Conservation (phyloP, 139 green algal genomes). For the Chlorella sp. region DNA sequence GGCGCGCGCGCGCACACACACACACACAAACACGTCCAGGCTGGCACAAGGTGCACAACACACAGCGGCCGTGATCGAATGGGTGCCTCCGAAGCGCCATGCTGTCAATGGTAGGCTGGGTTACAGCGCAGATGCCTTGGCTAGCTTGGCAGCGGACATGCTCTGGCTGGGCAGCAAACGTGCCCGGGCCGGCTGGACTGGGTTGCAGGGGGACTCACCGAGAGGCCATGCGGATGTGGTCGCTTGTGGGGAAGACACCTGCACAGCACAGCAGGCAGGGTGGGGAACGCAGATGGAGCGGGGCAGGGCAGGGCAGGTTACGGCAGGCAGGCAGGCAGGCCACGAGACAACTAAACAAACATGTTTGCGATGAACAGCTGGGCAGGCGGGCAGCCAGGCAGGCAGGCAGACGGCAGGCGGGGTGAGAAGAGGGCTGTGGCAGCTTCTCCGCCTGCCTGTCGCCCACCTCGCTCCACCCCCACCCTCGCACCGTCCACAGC, state of each 20-base stretch:
- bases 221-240: conserved; percentile 29
- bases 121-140: too few relatives aligned
- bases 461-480: neutral
- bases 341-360: neutral
- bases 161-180: neutral
- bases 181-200: too few relatives aligned
- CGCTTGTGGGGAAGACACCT: conserved; percentile 22
- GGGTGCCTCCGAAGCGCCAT: too few relatives aligned
- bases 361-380: neutral
- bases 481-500: too few relatives aligned
- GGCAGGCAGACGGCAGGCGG: too few relatives aligned
- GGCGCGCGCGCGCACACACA: too few relatives aligned
- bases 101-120: too few relatives aligned
- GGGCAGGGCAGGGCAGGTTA: neutral
- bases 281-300: neutral
- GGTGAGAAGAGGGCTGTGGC: too few relatives aligned
- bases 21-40: too few relatives aligned
- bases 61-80: too few relatives aligned
- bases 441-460: neutral
- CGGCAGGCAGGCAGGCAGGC: neutral
- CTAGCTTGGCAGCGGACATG: neutral
- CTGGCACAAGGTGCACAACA: too few relatives aligned
- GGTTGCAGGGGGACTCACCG: neutral
- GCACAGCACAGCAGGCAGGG: neutral
- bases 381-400: neutral